Evolutionary conservation across 495 filamentous ascomycete species (phyloP).

Genomic region (Hypoxylon subgilvum): DNA sequence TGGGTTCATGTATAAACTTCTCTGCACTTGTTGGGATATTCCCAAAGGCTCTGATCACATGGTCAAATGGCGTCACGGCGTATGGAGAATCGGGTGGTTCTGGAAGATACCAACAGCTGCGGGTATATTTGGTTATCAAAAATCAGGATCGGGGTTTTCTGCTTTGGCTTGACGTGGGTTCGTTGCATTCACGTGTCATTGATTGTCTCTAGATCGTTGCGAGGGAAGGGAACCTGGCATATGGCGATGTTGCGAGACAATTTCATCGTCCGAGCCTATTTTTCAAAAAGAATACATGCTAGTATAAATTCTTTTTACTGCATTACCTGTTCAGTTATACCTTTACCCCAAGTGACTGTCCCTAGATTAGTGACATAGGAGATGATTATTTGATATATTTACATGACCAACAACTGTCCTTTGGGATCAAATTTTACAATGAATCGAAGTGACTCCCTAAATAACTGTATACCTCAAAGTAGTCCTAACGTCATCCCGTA

Average conservation of each 20-base stretch:
- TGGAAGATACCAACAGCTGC: constrained; percentile 44
- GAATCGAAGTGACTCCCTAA: no score
- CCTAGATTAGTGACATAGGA: no score
- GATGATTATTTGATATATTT: no score
- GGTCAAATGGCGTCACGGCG: constrained; percentile 42
- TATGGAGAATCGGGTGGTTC: constrained; percentile 18
- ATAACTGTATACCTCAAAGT: no score
- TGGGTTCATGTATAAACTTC: constrained; percentile 45
- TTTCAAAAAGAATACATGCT: constrained; percentile 7
- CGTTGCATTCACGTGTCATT: constrained; percentile 22
- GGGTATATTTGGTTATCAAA: constrained; percentile 40
- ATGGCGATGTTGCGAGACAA: constrained; percentile 5
- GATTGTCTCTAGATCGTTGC: constrained; percentile 11
- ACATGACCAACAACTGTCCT: no score
- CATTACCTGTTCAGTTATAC: neutral
- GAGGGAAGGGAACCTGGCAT: constrained; percentile 4
- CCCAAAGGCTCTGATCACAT: constrained; percentile 28
- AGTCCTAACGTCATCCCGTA: no score
- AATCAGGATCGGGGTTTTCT: constrained; percentile 25
- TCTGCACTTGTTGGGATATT: constrained; percentile 40
- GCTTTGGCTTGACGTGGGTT: constrained; percentile 7
- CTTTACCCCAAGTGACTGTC: no score
- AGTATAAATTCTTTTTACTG: neutral
- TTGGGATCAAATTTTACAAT: no score
- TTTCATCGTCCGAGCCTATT: constrained; percentile 14